A percentile compares a stretch with the other conserved stretches of the same genome.
These are phyloP conservation scores for Beauveria asiatica DNA, from an alignment of 2,329 filamentous ascomycete species.

Conservation along the genomic window DNA sequence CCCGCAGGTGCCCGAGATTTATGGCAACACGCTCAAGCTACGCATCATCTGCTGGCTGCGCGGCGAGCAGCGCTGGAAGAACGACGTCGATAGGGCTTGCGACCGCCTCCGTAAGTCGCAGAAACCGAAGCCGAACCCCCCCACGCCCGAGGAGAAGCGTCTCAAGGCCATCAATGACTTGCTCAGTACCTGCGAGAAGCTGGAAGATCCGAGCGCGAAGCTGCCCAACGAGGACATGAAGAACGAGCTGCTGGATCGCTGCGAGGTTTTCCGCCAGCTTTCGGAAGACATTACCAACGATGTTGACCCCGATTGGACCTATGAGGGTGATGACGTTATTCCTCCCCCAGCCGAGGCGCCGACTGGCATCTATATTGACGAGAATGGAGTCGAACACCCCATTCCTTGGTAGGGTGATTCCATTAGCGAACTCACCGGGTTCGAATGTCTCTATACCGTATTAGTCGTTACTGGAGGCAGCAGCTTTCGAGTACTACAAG, in stretches of 20 bases:
- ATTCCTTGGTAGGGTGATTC: background rate
- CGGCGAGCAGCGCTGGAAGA: background rate
- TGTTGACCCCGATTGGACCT: background rate
- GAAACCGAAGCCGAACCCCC: background rate
- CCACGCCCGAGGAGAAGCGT: background rate
- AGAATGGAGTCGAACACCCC: background rate
- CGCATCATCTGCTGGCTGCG: background rate
- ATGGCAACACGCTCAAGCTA: background rate
- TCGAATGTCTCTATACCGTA: background rate
- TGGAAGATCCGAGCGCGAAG: background rate
- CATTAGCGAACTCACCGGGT: background rate
- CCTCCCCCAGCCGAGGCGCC: background rate
- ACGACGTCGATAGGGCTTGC: background rate
- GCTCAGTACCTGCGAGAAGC: background rate
- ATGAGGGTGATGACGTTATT: background rate
- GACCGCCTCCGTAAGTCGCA: background rate
- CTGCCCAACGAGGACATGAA: background rate
- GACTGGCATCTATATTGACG: background rate
- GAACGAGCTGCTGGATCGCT: background rate
- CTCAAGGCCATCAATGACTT: background rate
- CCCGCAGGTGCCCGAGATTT: background rate
- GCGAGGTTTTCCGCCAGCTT: background rate
- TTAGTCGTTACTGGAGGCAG: background rate
- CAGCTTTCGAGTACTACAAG: too few species aligned
- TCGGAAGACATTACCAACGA: background rate